Percentiles rank a stretch among this genome's conserved stretches.
These are phyloP conservation scores for Wickerhamiella azymoides DNA, from an alignment of 805 yeast species.

Conservation along the genomic window DNA sequence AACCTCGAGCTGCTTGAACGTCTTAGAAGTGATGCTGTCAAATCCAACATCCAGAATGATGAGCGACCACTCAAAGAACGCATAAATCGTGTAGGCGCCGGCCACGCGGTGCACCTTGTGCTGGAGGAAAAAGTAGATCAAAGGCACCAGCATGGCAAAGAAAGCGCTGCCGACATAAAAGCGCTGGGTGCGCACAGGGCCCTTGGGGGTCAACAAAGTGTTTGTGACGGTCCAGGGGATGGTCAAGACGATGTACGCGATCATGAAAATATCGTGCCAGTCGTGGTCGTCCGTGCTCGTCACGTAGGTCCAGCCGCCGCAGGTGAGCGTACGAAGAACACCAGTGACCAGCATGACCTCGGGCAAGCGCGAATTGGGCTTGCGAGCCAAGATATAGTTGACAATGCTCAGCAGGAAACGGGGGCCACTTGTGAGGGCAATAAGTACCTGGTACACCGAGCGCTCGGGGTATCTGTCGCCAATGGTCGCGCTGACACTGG, in stretches of 20 bases:
- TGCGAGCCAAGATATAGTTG: constrained; percentile 29
- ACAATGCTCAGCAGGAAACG: constrained; percentile 55
- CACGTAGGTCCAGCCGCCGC: constrained; percentile 98
- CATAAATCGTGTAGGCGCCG: constrained; percentile 93
- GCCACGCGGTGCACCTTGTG: constrained; percentile 77
- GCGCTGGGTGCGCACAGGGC: constrained; percentile 34
- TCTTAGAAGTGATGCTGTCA: constrained; percentile 65
- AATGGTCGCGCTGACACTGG: constrained; percentile 91
- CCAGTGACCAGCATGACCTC: constrained; percentile 37
- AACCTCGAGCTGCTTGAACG: constrained; percentile 52
- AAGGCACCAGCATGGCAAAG: constrained; percentile 62
- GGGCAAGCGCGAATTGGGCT: constrained; percentile 27
- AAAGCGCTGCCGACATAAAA: constrained; percentile 42
- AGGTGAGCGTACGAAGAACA: constrained; percentile 76
- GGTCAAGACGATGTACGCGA: constrained; percentile 72
- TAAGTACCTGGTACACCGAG: constrained; percentile 76
- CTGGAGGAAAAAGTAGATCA: constrained; percentile 78
- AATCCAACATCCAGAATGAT: constrained; percentile 72
- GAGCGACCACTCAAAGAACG: constrained; percentile 88
- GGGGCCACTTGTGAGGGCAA: constrained; percentile 89
- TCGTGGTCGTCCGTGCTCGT: constrained; percentile 97
- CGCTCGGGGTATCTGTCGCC: constrained; percentile 97
- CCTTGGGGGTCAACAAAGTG: constrained; percentile 38
- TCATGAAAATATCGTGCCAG: constrained; percentile 92
- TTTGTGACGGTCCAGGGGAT: constrained; percentile 77